phyloP scores from a whole-genome alignment of 257 asterid species.

The Pogostemon cablin region DNA sequence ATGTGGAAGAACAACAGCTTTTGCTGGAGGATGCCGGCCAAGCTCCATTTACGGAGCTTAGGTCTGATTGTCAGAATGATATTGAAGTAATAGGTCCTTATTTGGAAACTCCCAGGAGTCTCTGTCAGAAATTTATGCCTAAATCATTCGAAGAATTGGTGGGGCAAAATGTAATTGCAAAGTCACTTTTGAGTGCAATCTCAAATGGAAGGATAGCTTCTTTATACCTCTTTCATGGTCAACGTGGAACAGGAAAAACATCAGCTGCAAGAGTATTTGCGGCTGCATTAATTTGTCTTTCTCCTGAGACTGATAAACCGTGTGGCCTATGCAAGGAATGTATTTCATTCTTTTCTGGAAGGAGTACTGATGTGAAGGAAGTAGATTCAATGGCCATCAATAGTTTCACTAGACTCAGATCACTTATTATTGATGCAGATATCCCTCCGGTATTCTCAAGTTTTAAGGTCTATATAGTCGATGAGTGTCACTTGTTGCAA shows the following conservation, averaged over 20 bases:
- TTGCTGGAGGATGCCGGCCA: constrained; percentile 33
- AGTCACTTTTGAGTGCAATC: constrained; percentile 64
- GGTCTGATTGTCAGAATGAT: constrained; percentile 34
- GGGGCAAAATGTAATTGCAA: constrained; percentile 66
- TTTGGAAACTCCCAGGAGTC: constrained; percentile 59
- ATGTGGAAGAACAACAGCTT: constrained; percentile 53
- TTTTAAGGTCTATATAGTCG: constrained; percentile 75
- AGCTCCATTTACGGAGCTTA: constrained; percentile 15
- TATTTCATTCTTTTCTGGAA: constrained; percentile 66
- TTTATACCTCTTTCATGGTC: constrained; percentile 78
- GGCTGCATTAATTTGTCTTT: constrained; percentile 85
- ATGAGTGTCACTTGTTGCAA: constrained; percentile 82
- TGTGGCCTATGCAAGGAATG: constrained; percentile 87
- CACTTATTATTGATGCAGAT: constrained; percentile 48
- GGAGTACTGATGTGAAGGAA: constrained; percentile 64
- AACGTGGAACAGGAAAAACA: constrained; percentile 92
- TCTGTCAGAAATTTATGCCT: constrained; percentile 71
- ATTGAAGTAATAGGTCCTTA: constrained; percentile 36
- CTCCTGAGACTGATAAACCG: constrained; percentile 55
- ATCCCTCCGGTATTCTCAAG: constrained; percentile 56
- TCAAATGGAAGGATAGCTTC: constrained; percentile 52
- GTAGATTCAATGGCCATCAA: constrained; percentile 66
- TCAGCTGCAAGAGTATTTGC: constrained; percentile 81
- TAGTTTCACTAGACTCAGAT: constrained; percentile 46
- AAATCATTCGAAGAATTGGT: constrained; percentile 73